phyloP scores from a whole-genome alignment of 768 basidiomycete species.

The Panellus pusillus region DNA sequence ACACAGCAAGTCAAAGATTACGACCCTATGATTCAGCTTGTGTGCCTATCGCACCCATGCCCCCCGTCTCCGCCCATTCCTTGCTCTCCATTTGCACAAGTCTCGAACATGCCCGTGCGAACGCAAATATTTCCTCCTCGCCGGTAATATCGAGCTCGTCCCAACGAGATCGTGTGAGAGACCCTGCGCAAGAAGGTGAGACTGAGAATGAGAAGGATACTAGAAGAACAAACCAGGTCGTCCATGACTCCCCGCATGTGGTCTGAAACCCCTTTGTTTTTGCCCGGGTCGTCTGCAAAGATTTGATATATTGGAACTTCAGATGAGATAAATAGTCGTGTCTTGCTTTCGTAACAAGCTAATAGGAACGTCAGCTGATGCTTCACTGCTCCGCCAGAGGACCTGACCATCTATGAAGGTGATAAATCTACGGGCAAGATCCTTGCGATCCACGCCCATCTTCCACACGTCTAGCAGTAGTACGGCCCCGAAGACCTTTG shows the following conservation, averaged over 20 bases:
- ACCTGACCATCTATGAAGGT: slow-evolving; percentile 88
- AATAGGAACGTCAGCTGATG: neutral
- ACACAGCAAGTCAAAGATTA: too few species aligned
- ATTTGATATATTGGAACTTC: slow-evolving; percentile 90
- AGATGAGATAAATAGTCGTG: slow-evolving; percentile 88
- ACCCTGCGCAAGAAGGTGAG: slow-evolving; percentile 51
- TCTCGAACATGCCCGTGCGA: slow-evolving; percentile 88
- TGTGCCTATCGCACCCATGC: slow-evolving; percentile 22
- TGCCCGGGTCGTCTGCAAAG: slow-evolving; percentile 69
- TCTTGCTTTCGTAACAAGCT: slow-evolving; percentile 42
- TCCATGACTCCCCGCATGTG: slow-evolving; percentile 96
- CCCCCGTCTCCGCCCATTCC: slow-evolving; percentile 71
- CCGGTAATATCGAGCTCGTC: slow-evolving; percentile 88
- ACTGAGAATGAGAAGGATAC: neutral
- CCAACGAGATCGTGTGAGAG: slow-evolving; percentile 76
- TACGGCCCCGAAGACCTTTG: slow-evolving; percentile 81
- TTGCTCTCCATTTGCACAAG: slow-evolving; percentile 89
- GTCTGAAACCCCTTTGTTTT: slow-evolving; percentile 53
- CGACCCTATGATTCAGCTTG: neutral
- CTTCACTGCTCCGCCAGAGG: neutral
- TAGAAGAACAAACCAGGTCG: slow-evolving; percentile 65
- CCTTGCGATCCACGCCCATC: slow-evolving; percentile 85
- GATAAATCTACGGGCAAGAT: slow-evolving; percentile 92
- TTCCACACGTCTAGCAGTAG: slow-evolving; percentile 88
- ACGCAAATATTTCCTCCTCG: slow-evolving; percentile 97